A percentile compares a stretch with the other conserved stretches of the same genome.
These are phyloP conservation scores for Bretschneidera sinensis DNA, from an alignment of 345 rosid genomes.

Conservation along the genomic window DNA sequence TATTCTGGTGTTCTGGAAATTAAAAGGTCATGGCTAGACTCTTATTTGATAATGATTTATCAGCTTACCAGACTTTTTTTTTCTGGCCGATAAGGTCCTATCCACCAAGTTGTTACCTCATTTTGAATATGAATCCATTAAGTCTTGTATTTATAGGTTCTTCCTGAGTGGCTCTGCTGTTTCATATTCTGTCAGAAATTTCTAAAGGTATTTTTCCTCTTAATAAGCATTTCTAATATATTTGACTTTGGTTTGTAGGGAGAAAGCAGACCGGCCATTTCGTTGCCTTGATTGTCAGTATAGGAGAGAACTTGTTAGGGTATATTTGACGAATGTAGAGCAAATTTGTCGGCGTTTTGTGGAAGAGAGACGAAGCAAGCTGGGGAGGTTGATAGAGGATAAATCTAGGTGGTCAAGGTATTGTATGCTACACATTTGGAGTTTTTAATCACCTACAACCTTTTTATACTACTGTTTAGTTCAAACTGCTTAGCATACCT, in stretches of 20 bases:
- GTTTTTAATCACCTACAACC: neutral
- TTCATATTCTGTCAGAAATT: neutral
- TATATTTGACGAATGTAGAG: slow-evolving; percentile 85
- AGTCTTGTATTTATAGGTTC: no score
- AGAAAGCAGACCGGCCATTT: slow-evolving; percentile 83
- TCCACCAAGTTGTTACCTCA: neutral
- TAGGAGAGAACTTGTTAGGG: slow-evolving; percentile 92
- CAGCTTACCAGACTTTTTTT: neutral
- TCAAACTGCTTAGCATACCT: no score
- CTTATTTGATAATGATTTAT: neutral
- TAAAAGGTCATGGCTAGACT: neutral
- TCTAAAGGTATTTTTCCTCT: neutral
- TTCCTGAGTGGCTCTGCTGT: neutral
- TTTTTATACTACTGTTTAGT: neutral
- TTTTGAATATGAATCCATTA: neutral
- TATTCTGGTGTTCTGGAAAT: no score
- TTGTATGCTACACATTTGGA: neutral
- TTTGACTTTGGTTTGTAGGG: slow-evolving; percentile 43
- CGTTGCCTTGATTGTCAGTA: slow-evolving; percentile 85
- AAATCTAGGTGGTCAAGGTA: slow-evolving; percentile 90
- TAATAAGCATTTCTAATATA: neutral
- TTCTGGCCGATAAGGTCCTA: neutral
- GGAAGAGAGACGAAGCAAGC: slow-evolving; percentile 71
- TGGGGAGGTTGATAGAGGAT: slow-evolving; percentile 69
- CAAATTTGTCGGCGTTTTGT: slow-evolving; percentile 78